Base-by-base conservation (phyloP, 2,329 filamentous ascomycete species). In the Trichoderma afroharzianum region DNA sequence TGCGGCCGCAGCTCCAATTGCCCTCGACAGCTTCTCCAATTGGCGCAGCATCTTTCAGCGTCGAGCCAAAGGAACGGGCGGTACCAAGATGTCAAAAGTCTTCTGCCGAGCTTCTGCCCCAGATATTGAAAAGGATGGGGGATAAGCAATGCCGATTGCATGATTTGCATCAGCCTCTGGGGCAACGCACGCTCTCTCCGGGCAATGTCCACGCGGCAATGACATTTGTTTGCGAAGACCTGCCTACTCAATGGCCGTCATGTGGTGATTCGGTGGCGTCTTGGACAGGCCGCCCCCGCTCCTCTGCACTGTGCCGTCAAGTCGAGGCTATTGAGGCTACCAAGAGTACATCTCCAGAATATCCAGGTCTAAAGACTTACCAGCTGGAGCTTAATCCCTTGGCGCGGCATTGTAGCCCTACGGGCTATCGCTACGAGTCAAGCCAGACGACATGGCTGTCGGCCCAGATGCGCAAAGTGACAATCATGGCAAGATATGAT, bases 231-330 rank as follows among this genome's bases (percentile, higher is more conserved):
- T 57, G 53, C 43, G 18, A 58, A 64, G 15, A 39, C 57, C n/a
- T n/a, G n/a, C n/a, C n/a, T n/a, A 36, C 57, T 59, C 50, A 59
- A 33, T 66, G 50, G 33, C 63, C 68, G 61, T 64, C 68, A 64
- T 64, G 68, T 33, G 32, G 68, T 71, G 68, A 71, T 57, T 64
- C 63, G 68, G 68, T 71, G 68, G 68, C 68, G 68, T 43, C 62
- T 53, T 58, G 33, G 30, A 26, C 50, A 24, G 57, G 47, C 50
- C 30, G 50, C 33, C 68, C 62, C 68, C 59, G 61, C 53, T 32
- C 24, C 15, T 43, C 8, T 71, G 50, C 68, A 71, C 68, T 71
- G 68, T 71, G 68, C 50, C n/a, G 18, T 58, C 68, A 63, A 58
- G 68, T 71, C 68, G 36, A 71, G 62, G 50, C 61, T 59, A 63